These are phyloP conservation scores for Candida nitratophila DNA, from an alignment of 805 yeast species.

Conservation along the genomic window DNA sequence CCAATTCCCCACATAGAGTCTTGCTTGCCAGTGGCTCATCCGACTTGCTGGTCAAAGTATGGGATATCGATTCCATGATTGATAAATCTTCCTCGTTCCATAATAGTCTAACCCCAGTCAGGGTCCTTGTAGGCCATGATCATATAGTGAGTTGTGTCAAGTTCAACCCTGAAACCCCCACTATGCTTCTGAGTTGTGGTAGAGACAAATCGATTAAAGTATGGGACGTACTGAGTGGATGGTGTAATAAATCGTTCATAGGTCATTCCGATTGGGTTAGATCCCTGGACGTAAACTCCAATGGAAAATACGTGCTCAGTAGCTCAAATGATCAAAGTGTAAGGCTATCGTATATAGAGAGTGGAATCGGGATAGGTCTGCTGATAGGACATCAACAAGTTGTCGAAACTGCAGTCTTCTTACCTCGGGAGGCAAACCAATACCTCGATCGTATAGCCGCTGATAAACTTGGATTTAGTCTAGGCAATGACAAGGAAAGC, in stretches of 20 bases:
- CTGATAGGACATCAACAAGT: slow-evolving; percentile 80
- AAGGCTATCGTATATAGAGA: slow-evolving; percentile 54
- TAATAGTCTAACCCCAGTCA: slow-evolving; percentile 26
- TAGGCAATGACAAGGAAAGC: neutral
- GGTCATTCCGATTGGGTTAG: slow-evolving; percentile 92
- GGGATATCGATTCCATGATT: slow-evolving; percentile 44
- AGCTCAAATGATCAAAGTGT: slow-evolving; percentile 77
- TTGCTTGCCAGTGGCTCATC: slow-evolving; percentile 44
- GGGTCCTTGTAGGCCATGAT: slow-evolving; percentile 78
- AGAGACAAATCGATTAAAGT: slow-evolving; percentile 54
- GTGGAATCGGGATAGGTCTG: slow-evolving; percentile 58
- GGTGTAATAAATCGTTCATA: slow-evolving; percentile 54
- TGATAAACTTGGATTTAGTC: neutral
- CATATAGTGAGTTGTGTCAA: slow-evolving; percentile 68
- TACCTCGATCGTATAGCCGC: slow-evolving; percentile 40
- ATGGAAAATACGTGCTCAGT: slow-evolving; percentile 56
- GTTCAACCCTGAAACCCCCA: slow-evolving; percentile 41
- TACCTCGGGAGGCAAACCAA: slow-evolving; percentile 46
- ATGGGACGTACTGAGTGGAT: slow-evolving; percentile 67
- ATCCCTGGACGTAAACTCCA: slow-evolving; percentile 40
- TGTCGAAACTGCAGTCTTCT: slow-evolving; percentile 62
- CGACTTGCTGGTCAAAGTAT: slow-evolving; percentile 54
- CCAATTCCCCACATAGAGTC: slow-evolving; percentile 11
- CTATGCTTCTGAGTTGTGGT: slow-evolving; percentile 50
- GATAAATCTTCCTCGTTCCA: neutral